phyloP scores from a whole-genome alignment of 306 rosid genomes.

The Rosa lucieae region DNA sequence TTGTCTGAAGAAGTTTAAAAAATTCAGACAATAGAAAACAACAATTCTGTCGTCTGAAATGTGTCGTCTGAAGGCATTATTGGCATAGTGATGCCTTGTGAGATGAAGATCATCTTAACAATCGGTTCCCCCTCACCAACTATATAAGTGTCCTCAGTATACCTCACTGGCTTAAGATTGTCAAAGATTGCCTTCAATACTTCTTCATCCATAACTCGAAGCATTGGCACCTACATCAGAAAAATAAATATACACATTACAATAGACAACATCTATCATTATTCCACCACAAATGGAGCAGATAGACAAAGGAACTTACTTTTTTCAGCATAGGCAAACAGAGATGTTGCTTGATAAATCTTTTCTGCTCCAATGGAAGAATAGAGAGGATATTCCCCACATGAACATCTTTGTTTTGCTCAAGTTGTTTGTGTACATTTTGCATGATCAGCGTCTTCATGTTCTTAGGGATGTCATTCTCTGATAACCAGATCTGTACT shows the following conservation, averaged over 20 bases:
- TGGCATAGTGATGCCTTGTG: no score
- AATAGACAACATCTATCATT: no score
- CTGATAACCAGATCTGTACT: background rate
- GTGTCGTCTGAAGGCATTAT: no score
- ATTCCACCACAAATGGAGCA: no score
- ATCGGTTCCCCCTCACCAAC: background rate
- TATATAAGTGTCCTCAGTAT: background rate
- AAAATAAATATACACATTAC: no score
- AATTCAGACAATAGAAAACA: no score
- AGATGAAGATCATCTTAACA: background rate
- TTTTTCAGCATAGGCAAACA: background rate
- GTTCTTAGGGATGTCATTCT: background rate
- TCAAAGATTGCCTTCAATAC: background rate
- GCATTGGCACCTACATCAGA: background rate
- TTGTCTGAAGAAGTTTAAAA: no score
- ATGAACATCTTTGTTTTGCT: background rate
- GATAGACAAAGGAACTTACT: background rate
- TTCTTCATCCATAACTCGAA: no score
- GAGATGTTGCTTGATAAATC: background rate
- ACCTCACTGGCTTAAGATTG: background rate
- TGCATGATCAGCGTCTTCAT: background rate
- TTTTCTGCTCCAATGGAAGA: background rate
- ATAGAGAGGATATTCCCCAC: background rate
- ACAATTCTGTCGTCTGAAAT: no score
- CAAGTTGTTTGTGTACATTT: background rate